A percentile compares a stretch with the other conserved stretches of the same genome.
These are phyloP conservation scores for Chaetomiaceae sp. DNA, from an alignment of 2,329 filamentous ascomycete genomes.

Conservation along the genomic window DNA sequence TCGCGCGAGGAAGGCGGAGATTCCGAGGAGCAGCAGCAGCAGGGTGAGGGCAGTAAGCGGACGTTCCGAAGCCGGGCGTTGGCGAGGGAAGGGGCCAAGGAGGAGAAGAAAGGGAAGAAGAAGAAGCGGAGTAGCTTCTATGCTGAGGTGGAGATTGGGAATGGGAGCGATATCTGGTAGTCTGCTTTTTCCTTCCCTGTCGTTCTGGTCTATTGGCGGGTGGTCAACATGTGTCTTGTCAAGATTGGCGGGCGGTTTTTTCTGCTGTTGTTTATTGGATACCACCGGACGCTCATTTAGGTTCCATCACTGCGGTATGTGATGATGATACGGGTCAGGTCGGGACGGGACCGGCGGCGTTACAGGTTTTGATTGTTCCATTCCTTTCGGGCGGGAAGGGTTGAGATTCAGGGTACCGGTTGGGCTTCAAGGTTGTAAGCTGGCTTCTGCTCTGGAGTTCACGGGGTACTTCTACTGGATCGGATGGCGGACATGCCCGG, in stretches of 20 bases:
- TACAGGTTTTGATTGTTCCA: background rate
- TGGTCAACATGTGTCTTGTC: too few relatives aligned
- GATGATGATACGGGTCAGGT: background rate
- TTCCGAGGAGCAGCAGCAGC: too few relatives aligned
- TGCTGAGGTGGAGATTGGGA: constrained; percentile 21
- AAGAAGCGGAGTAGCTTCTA: constrained; percentile 14
- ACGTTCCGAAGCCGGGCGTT: background rate
- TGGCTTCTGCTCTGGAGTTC: constrained; percentile 15
- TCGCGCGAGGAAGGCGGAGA: background rate
- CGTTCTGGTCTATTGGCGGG: constrained; percentile 3
- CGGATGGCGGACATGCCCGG: background rate
- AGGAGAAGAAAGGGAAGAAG: background rate
- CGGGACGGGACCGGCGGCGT: background rate
- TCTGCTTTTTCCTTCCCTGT: background rate
- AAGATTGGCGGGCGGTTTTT: too few relatives aligned
- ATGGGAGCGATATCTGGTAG: constrained; percentile 22
- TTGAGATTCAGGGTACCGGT: constrained; percentile 1
- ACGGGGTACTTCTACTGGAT: constrained; percentile 2
- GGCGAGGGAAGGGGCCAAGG: background rate
- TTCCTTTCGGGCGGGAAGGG: too few relatives aligned
- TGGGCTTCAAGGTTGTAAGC: constrained; percentile 12
- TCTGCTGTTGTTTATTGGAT: background rate
- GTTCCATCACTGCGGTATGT: background rate
- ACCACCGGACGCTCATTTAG: background rate
- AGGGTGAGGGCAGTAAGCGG: too few relatives aligned